Evolutionary conservation across 495 filamentous ascomycete genomes (phyloP).

Genomic region (Aspergillus diversus): DNA sequence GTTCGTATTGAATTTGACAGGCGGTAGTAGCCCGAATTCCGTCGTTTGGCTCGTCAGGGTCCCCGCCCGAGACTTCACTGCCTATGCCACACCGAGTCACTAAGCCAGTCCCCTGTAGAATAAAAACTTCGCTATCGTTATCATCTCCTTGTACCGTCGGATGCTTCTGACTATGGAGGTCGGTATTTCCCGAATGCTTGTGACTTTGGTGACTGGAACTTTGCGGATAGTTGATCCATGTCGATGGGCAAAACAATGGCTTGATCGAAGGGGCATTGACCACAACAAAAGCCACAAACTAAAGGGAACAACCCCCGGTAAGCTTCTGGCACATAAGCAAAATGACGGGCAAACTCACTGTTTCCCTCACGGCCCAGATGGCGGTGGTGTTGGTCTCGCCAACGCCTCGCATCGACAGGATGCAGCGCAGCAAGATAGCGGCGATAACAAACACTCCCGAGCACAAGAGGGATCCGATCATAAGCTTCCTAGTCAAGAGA

Average conservation of each 20-base stretch:
- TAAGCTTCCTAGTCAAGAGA: not conserved
- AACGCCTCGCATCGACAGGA: not conserved
- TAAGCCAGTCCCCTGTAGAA: not conserved
- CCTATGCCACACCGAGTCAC: too few relatives aligned
- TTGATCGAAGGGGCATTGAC: conserved; percentile 3
- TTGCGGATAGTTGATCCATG: not conserved
- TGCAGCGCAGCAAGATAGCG: not conserved
- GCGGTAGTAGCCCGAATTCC: too few relatives aligned
- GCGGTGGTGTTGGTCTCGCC: not conserved
- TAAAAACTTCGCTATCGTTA: not conserved
- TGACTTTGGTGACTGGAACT: not conserved
- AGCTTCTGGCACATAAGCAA: not conserved
- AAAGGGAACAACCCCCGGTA: not conserved
- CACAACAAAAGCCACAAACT: conserved; percentile 2
- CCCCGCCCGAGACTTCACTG: too few relatives aligned
- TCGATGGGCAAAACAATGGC: not conserved
- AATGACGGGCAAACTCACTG: not conserved
- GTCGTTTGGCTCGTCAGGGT: too few relatives aligned
- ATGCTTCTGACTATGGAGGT: not conserved
- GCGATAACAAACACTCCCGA: not conserved
- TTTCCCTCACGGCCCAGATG: conserved; percentile 4
- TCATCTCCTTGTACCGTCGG: not conserved
- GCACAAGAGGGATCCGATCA: not conserved
- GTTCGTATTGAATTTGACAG: too few relatives aligned
- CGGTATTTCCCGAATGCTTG: not conserved